Conservation (phyloP, 495 filamentous ascomycete species). For the Tetracladium setigerum region DNA sequence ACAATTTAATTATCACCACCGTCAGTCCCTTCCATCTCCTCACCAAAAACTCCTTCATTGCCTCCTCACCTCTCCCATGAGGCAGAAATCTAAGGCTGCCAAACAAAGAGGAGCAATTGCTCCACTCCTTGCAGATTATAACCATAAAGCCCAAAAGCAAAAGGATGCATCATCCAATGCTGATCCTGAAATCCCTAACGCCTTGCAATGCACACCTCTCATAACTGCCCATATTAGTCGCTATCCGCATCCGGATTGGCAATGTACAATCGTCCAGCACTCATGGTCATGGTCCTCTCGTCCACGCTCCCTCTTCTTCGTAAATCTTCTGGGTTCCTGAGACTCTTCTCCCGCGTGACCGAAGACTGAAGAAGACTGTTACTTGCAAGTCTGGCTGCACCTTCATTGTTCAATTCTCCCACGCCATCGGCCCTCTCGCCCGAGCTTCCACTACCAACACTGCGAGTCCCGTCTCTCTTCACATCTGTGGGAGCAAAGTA, state of each 20-base stretch:
- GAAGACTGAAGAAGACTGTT: slow-evolving; percentile 45
- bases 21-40: too few relatives aligned
- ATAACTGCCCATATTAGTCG: slow-evolving; percentile 34
- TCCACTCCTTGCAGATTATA: too few relatives aligned
- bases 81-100: too few relatives aligned
- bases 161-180: too few relatives aligned
- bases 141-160: too few relatives aligned
- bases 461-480: slow-evolving; percentile 27
- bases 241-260: slow-evolving; percentile 80
- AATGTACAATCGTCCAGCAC: slow-evolving; percentile 73
- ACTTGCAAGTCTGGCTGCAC: slow-evolving; percentile 34
- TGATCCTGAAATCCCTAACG: too few relatives aligned
- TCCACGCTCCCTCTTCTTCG: slow-evolving; percentile 87
- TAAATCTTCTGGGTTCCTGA: slow-evolving; percentile 67
- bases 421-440: slow-evolving; percentile 42
- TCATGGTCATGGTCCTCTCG: slow-evolving; percentile 82
- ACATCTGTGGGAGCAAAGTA: slow-evolving; percentile 34
- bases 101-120: too few relatives aligned
- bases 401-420: slow-evolving; percentile 29
- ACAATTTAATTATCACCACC: too few relatives aligned
- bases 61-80: too few relatives aligned
- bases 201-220: background rate
- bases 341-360: slow-evolving; percentile 53
- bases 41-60: too few relatives aligned
- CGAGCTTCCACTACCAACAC: slow-evolving; percentile 44